These are phyloP conservation scores for Lasiodiplodia citricola DNA, from an alignment of 2,329 filamentous ascomycete genomes.

Conservation along the genomic window DNA sequence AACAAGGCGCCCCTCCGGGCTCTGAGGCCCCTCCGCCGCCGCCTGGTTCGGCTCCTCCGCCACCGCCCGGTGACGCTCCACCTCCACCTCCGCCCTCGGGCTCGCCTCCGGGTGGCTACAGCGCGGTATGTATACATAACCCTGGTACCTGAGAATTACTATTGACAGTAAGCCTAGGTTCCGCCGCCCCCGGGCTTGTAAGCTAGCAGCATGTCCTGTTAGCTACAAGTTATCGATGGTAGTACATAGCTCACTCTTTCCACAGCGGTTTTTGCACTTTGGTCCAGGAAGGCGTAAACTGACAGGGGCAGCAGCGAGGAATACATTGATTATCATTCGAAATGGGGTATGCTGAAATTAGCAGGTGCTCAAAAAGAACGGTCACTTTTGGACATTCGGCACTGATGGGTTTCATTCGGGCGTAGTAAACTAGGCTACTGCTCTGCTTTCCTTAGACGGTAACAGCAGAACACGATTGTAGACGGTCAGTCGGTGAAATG, in stretches of 20 bases:
- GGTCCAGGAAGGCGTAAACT: slow-evolving; percentile 1
- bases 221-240: not conserved
- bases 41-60: slow-evolving; percentile 34
- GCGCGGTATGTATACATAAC: slow-evolving; percentile 35
- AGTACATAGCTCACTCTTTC: slow-evolving; percentile 10
- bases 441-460: not conserved
- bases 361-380: slow-evolving; percentile 5
- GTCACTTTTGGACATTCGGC: slow-evolving; percentile 6
- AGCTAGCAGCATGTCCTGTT: slow-evolving; percentile 20
- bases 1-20: slow-evolving; percentile 35
- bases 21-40: slow-evolving; percentile 36
- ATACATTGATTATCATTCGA: not conserved
- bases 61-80: slow-evolving; percentile 40
- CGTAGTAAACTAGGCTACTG: not conserved
- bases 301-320: slow-evolving; percentile 6
- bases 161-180: slow-evolving; percentile 29
- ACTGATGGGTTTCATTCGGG: not conserved
- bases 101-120: slow-evolving; percentile 34
- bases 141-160: not conserved
- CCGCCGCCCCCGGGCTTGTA: slow-evolving; percentile 43
- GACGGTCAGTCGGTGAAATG: slow-evolving; percentile 7
- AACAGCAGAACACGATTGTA: not conserved
- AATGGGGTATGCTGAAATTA: not conserved
- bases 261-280: not conserved
- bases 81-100: slow-evolving; percentile 33